phyloP scores from a whole-genome alignment of 2,329 filamentous ascomycete genomes.

The Tetracladium maxilliforme region DNA sequence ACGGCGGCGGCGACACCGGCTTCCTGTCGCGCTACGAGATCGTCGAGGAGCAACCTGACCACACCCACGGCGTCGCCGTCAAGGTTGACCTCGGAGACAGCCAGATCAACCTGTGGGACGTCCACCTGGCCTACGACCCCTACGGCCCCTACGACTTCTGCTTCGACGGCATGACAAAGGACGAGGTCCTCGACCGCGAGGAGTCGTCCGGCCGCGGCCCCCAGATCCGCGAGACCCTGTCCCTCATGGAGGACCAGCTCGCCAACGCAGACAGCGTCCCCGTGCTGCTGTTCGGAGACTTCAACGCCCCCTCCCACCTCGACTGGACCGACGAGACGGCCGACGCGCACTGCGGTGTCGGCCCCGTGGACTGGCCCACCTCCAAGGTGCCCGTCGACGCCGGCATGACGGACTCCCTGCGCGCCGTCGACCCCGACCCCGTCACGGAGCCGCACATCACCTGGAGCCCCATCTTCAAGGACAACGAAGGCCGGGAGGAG shows the following conservation, averaged over 20 bases:
- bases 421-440: slow-evolving; percentile 20
- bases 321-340: slow-evolving; percentile 20
- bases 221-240: slow-evolving; percentile 20
- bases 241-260: slow-evolving; percentile 16
- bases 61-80: slow-evolving; percentile 17
- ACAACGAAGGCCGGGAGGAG: slow-evolving; percentile 17
- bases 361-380: slow-evolving; percentile 20
- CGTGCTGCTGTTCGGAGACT: slow-evolving; percentile 23
- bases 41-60: slow-evolving; percentile 10
- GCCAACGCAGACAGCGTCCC: slow-evolving; percentile 15
- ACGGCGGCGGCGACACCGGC: slow-evolving; percentile 14
- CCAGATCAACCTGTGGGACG: slow-evolving; percentile 19
- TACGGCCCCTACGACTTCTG: slow-evolving; percentile 29
- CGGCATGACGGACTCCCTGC: slow-evolving; percentile 24
- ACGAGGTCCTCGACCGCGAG: slow-evolving; percentile 18
- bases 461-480: slow-evolving; percentile 23
- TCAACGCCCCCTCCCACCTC: slow-evolving; percentile 27
- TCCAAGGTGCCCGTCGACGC: slow-evolving; percentile 17
- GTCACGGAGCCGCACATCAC: slow-evolving; percentile 16
- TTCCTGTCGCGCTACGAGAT: slow-evolving; percentile 25
- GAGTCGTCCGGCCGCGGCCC: slow-evolving; percentile 19
- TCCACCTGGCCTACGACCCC: slow-evolving; percentile 20
- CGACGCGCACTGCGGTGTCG: slow-evolving; percentile 20
- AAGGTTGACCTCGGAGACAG: slow-evolving; percentile 15
- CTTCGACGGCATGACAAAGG: slow-evolving; percentile 17